Evolutionary conservation across 2,329 filamentous ascomycete genomes (phyloP).

Genomic region (Nigrospora oryzae): DNA sequence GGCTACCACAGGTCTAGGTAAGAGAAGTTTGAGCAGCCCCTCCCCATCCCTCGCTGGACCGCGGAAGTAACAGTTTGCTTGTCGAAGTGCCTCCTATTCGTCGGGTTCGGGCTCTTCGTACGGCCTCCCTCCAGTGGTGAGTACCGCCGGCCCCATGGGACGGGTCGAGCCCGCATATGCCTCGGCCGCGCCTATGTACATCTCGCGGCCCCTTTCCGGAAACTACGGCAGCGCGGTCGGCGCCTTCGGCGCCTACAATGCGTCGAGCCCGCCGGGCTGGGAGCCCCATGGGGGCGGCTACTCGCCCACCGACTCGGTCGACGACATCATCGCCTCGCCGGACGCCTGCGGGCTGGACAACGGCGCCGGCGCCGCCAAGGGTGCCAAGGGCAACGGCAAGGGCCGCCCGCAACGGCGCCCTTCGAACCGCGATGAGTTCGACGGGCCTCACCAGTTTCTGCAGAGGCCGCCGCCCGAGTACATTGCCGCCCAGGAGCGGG

Average conservation of each 20-base stretch:
- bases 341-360: conserved; percentile 55
- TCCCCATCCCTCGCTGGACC: conserved; percentile 9
- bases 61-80: conserved; percentile 22
- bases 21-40: conserved; percentile 10
- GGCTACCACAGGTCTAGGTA: conserved; percentile 23
- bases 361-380: conserved; percentile 28
- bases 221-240: conserved; percentile 22
- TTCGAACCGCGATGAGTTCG: conserved; percentile 82
- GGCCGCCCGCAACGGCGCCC: conserved; percentile 55
- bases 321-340: conserved; percentile 49
- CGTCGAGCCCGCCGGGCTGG: conserved; percentile 33
- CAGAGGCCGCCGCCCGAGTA: conserved; percentile 63
- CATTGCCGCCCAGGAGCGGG: conserved; percentile 68
- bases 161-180: conserved; percentile 31
- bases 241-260: conserved; percentile 29
- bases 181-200: conserved; percentile 27
- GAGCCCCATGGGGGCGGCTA: conserved; percentile 37
- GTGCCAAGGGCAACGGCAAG: conserved; percentile 37
- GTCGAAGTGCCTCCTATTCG: conserved; percentile 34
- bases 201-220: conserved; percentile 31
- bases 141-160: conserved; percentile 25
- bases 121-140: conserved; percentile 21
- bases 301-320: conserved; percentile 49
- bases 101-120: conserved; percentile 23
- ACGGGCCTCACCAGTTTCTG: conserved; percentile 77